Evolutionary conservation across 208 protist species (phyloP).

Genomic region (Acanthamoeba lugdunensis): DNA sequence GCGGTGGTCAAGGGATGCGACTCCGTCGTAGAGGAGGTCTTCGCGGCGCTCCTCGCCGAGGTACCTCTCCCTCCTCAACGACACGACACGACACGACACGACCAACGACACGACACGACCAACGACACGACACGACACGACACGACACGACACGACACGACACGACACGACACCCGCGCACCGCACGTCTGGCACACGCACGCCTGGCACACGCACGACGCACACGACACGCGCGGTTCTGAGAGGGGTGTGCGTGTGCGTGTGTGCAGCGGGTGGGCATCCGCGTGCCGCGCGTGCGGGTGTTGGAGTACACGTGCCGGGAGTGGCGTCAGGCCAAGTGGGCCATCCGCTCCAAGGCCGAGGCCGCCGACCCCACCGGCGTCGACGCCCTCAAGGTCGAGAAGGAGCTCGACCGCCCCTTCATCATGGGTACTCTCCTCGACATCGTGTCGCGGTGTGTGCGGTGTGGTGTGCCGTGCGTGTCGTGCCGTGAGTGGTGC

Average conservation of each 20-base stretch:
- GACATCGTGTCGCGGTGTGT: no score
- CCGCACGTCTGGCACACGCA: no score
- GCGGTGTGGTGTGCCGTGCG: neutral
- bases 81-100: no score
- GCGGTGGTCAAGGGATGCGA: conserved; percentile 8
- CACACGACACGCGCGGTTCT: no score
- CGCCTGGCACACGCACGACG: no score
- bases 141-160: no score
- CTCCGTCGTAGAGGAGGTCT: conserved; percentile 12
- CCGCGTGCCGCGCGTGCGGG: neutral
- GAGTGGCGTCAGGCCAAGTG: conserved; percentile 8
- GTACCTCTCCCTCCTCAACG: neutral
- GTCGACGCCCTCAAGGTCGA: conserved; percentile 8
- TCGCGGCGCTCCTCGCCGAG: conserved; percentile 28
- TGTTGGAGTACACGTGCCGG: conserved; percentile 15
- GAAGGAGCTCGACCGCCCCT: conserved; percentile 42
- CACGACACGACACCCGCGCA: no score
- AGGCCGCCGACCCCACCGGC: neutral
- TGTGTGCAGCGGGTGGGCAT: neutral
- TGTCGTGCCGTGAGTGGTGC: neutral
- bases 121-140: no score
- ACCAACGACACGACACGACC: no score
- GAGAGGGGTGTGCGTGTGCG: neutral
- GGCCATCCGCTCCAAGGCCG: neutral
- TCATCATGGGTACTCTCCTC: neutral